These are phyloP conservation scores for Strobilomyces echinocephalus DNA, from an alignment of 768 basidiomycete genomes.

Conservation along the genomic window DNA sequence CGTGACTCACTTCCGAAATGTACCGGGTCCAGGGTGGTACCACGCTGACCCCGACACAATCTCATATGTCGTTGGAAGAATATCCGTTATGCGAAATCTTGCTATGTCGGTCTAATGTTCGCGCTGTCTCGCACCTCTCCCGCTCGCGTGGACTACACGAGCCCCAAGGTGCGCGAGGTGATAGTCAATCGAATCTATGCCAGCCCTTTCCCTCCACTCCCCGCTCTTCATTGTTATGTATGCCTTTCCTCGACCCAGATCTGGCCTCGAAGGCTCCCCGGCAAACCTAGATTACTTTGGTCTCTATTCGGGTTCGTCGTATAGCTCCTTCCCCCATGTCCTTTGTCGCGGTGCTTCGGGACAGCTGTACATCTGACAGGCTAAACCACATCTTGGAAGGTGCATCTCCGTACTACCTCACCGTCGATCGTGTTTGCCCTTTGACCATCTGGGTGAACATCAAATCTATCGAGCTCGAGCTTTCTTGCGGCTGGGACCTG, in stretches of 20 bases:
- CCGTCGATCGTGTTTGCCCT: background rate
- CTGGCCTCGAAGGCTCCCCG: background rate
- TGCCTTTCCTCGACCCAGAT: no score
- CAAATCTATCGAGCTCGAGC: background rate
- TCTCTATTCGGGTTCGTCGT: background rate
- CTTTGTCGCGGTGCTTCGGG: background rate
- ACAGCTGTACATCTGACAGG: background rate
- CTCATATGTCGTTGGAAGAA: no score
- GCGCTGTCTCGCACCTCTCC: no score
- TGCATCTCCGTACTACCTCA: background rate
- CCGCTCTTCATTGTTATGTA: background rate
- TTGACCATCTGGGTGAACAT: background rate
- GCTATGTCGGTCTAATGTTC: no score
- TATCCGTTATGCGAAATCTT: no score
- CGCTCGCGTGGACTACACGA: no score
- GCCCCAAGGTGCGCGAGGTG: background rate
- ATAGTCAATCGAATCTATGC: background rate
- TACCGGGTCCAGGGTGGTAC: no score
- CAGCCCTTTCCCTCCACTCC: background rate
- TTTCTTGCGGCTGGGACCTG: background rate
- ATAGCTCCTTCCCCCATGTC: background rate
- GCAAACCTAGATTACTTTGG: background rate
- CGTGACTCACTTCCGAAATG: no score
- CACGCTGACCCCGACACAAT: no score
- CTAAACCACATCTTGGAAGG: background rate